phyloP scores from a whole-genome alignment of 352 stramenopile genomes.

The Pythium diclinum region DNA sequence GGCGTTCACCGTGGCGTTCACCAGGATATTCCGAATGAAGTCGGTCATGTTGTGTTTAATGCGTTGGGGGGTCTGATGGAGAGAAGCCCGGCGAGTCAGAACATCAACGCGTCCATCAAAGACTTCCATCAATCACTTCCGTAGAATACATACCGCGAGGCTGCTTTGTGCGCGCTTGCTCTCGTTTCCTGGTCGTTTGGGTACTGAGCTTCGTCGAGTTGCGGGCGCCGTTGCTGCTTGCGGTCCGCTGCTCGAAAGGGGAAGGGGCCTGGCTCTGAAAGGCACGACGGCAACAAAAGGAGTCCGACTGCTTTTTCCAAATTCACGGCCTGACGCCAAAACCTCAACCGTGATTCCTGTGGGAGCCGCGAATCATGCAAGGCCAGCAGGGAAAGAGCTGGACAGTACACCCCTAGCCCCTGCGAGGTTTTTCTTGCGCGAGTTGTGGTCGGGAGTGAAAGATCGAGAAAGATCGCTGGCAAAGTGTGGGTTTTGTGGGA shows the following conservation, averaged over 20 bases:
- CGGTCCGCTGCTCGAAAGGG: background rate
- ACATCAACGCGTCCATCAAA: background rate
- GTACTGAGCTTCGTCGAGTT: constrained; percentile 15
- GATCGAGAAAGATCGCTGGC: constrained; percentile 31
- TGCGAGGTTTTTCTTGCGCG: constrained; percentile 17
- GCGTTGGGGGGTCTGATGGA: constrained; percentile 2
- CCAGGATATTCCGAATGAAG: constrained; percentile 73
- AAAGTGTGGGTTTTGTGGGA: background rate
- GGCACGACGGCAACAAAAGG: constrained; percentile 5
- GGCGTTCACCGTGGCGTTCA: constrained; percentile 30
- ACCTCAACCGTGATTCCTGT: constrained; percentile 11
- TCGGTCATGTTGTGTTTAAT: constrained; percentile 51
- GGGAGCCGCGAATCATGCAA: constrained; percentile 15
- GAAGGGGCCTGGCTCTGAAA: constrained; percentile 14
- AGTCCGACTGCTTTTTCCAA: constrained; percentile 22
- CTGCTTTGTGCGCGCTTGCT: background rate
- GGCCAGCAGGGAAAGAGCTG: constrained; percentile 16
- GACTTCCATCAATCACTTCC: background rate
- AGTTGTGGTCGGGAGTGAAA: constrained; percentile 8
- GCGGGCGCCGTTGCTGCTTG: background rate
- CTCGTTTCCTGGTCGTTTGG: constrained; percentile 24
- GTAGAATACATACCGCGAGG: constrained; percentile 5
- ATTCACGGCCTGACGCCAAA: constrained; percentile 20
- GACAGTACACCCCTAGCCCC: constrained; percentile 18
- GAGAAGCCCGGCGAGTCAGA: background rate